phyloP scores from a whole-genome alignment of 805 yeast genomes.

The Komagataella mondaviorum region DNA sequence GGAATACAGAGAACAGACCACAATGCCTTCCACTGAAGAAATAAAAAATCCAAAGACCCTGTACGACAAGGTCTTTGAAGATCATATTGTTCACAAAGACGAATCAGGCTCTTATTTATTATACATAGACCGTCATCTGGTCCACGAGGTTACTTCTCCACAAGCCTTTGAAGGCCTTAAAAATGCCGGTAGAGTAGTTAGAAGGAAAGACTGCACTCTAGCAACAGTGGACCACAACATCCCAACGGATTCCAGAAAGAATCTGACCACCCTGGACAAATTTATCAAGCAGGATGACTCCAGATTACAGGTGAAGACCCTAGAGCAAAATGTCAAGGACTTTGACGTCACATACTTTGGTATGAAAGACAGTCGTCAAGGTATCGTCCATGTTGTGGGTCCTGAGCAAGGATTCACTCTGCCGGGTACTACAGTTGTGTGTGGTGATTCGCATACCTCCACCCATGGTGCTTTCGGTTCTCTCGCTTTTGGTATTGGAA shows the following conservation, averaged over 20 bases:
- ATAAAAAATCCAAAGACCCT: conserved; percentile 49
- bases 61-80: conserved; percentile 93
- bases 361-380: conserved; percentile 89
- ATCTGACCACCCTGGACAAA: conserved; percentile 57
- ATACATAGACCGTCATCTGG: conserved; percentile 93
- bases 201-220: conserved; percentile 86
- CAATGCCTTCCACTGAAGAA: background rate
- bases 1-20: background rate
- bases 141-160: conserved; percentile 98
- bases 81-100: conserved; percentile 84
- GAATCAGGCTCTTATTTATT: conserved; percentile 77
- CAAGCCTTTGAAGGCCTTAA: conserved; percentile 96
- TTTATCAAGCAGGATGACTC: conserved; percentile 89
- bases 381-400: conserved; percentile 96
- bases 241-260: conserved; percentile 81
- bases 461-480: conserved; percentile 99
- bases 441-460: conserved; percentile 98
- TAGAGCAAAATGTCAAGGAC: conserved; percentile 84
- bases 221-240: conserved; percentile 97
- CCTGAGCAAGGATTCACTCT: conserved; percentile 98
- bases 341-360: conserved; percentile 90
- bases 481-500: conserved; percentile 96
- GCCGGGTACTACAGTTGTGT: conserved; percentile 97
- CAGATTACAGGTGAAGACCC: conserved; percentile 79
- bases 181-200: conserved; percentile 77